These are phyloP conservation scores for Chlamydomonas applanata DNA, from an alignment of 139 green algal genomes.

Conservation along the genomic window DNA sequence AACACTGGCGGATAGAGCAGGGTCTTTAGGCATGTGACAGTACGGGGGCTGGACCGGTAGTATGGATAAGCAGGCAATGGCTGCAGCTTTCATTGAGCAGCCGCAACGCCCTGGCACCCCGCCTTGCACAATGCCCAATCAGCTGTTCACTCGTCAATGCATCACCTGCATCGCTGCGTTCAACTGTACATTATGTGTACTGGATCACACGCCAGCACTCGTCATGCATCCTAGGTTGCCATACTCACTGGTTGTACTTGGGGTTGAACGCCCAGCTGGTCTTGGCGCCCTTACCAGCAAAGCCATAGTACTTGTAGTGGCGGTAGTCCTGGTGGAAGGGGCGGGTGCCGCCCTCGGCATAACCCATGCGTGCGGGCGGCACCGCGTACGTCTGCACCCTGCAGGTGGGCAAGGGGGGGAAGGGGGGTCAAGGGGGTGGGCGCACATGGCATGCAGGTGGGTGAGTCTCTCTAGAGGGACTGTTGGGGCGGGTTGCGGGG, in stretches of 20 bases:
- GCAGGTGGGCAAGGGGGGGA: neutral
- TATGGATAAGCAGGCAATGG: too few species aligned
- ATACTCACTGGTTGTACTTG: slow-evolving; percentile 36
- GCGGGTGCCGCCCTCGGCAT: slow-evolving; percentile 33
- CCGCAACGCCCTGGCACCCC: too few species aligned
- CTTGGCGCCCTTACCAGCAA: slow-evolving; percentile 49
- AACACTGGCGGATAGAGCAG: too few species aligned
- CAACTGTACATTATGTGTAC: too few species aligned
- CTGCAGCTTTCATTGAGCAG: too few species aligned
- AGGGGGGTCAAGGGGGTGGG: neutral
- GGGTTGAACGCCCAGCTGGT: slow-evolving; percentile 56
- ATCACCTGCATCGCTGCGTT: neutral
- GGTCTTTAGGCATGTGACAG: too few species aligned
- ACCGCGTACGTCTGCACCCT: slow-evolving; percentile 40
- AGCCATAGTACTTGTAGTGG: slow-evolving; percentile 57
- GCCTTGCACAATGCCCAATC: neutral
- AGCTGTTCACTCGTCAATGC: neutral
- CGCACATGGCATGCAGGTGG: too few species aligned
- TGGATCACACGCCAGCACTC: too few species aligned
- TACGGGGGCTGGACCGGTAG: too few species aligned
- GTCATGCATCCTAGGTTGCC: too few species aligned
- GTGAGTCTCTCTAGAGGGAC: too few species aligned
- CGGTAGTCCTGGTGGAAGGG: slow-evolving; percentile 56
- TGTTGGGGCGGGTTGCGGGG: too few species aligned
- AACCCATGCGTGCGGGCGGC: slow-evolving; percentile 25